Evolutionary conservation across 768 basidiomycete genomes (phyloP), one percentile per base, ranked within the genome.

Genomic region (Roridomyces roridus): DNA sequence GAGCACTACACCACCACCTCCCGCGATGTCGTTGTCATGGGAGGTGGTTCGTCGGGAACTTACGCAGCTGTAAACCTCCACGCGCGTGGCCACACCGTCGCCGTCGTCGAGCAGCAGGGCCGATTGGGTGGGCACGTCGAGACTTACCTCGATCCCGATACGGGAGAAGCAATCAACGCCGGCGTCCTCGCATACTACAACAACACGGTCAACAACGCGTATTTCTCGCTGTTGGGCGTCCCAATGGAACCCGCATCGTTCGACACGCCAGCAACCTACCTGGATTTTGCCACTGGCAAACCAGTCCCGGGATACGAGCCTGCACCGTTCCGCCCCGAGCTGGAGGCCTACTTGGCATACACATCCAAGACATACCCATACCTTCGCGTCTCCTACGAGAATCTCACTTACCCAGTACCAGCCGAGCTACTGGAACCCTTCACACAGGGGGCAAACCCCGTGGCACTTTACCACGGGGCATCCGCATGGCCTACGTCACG

Each of bases 181-280:
- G 50, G 50, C 23, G 42, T 44, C 29, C 24, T 23, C 24, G 7
- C 35, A 12, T 51, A 42, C 29, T 51, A 51, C 42, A 51, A 51
- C 41, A 51, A 51, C 50, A 43, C 50, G 20, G 11, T 51, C 41
- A 51, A 51, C 42, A 44, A 51, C 23, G 50, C 50, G 15, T 51
- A 43, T 31, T 51, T 51, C 18, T 51, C 50, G 11, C 20, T 51
- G 20, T 41, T 51, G 41, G 50, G 50, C 28, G 50, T 51, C 7
- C 41, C 50, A 15, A 51, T 39, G 21, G 40, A 17, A 23, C 50
- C 50, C 21, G 15, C 34, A 11, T 2, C 12, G 1, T 21, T 35
- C 9, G 20, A 5, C 25, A 20, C 15, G n/a, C 17, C 20, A 12
- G 23, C 10, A n/a, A n/a, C 36, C 12, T 51, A 8, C 50, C 50